phyloP scores from a whole-genome alignment of 2,329 filamentous ascomycete species.

The Bipolaris victoriae region DNA sequence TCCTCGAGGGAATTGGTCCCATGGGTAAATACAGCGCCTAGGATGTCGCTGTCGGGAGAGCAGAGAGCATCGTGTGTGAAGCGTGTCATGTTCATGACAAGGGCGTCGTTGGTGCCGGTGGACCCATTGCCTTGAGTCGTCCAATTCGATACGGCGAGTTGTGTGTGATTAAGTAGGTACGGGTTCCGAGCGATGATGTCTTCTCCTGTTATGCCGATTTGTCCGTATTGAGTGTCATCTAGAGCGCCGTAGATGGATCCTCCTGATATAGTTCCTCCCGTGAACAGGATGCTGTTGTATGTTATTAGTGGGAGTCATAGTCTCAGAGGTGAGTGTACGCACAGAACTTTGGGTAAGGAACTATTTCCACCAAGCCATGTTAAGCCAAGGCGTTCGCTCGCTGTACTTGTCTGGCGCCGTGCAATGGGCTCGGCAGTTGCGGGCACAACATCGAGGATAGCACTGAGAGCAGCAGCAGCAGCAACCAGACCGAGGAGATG shows the following conservation, averaged over 20 bases:
- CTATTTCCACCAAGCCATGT: conserved; percentile 32
- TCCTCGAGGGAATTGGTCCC: conserved; percentile 41
- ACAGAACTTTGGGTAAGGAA: conserved; percentile 35
- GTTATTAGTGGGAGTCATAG: background rate
- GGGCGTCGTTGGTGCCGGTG: conserved; percentile 35
- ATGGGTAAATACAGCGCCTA: conserved; percentile 37
- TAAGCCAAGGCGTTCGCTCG: conserved; percentile 31
- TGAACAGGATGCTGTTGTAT: conserved; percentile 27
- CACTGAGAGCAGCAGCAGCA: background rate
- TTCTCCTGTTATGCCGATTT: conserved; percentile 29
- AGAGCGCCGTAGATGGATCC: conserved; percentile 38
- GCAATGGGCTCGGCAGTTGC: background rate
- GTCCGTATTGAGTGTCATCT: conserved; percentile 40
- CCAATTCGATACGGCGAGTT: conserved; percentile 40
- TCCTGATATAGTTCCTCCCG: conserved; percentile 36
- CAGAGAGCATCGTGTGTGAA: conserved; percentile 37
- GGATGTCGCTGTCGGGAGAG: conserved; percentile 37
- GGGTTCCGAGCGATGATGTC: conserved; percentile 36
- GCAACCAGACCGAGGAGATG: background rate
- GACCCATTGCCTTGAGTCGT: conserved; percentile 25
- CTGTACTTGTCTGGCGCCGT: conserved; percentile 17
- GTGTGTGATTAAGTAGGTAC: conserved; percentile 38
- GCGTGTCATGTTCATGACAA: conserved; percentile 43
- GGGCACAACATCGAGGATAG: background rate
- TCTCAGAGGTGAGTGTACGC: background rate